phyloP scores from a whole-genome alignment of 306 rosid species.

The Carpinus fangiana region DNA sequence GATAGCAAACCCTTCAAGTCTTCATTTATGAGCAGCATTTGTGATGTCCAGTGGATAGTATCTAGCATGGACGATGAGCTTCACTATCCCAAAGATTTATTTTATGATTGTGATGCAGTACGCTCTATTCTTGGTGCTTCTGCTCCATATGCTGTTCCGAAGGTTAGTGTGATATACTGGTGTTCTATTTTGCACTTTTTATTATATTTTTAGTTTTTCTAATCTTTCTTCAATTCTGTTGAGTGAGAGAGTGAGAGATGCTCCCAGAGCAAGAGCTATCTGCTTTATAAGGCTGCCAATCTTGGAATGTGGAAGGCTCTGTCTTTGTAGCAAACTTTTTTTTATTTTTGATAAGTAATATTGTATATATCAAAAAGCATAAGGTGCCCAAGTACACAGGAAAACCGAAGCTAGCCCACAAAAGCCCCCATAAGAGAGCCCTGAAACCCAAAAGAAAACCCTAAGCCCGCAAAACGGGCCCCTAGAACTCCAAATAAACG shows the following conservation, averaged over 20 bases:
- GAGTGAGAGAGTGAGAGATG: not conserved
- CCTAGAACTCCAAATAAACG: too few relatives aligned
- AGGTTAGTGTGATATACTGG: too few relatives aligned
- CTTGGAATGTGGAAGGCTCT: not conserved
- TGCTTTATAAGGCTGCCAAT: not conserved
- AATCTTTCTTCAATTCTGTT: not conserved
- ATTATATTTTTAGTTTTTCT: not conserved
- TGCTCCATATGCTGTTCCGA: constrained; percentile 41
- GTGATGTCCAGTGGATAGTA: constrained; percentile 70
- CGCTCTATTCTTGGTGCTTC: constrained; percentile 63
- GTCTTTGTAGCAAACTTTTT: not conserved
- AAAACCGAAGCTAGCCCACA: too few relatives aligned
- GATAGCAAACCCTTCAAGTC: constrained; percentile 61
- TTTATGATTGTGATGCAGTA: constrained; percentile 72
- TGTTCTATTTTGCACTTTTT: not conserved
- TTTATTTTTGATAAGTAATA: too few relatives aligned
- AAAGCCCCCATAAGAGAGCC: too few relatives aligned
- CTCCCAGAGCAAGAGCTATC: not conserved
- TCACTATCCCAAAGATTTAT: constrained; percentile 80
- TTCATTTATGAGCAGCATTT: constrained; percentile 59
- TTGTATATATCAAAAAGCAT: too few relatives aligned
- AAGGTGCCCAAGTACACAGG: too few relatives aligned
- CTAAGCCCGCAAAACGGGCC: too few relatives aligned
- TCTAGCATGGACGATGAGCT: constrained; percentile 64
- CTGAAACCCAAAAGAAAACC: too few relatives aligned